Evolutionary conservation across 2,329 filamentous ascomycete genomes (phyloP).

Genomic region (Cryoendolithus antarcticus): DNA sequence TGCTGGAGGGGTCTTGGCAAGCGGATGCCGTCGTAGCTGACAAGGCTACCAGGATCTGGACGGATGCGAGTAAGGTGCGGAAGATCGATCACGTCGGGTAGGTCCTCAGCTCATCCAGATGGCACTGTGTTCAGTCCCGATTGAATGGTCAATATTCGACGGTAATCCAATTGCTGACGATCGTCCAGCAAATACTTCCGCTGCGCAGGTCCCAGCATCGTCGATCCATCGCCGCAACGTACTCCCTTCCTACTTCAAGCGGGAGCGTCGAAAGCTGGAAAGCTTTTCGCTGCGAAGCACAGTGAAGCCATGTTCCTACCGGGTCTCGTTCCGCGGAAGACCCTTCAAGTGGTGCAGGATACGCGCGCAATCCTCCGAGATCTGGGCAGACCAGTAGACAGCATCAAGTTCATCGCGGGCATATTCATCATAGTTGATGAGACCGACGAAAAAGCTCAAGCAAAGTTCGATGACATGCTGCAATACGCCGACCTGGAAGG

Average conservation of each 20-base stretch:
- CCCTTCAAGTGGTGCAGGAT: slow-evolving; percentile 29
- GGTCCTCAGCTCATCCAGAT: background rate
- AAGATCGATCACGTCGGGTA: slow-evolving; percentile 28
- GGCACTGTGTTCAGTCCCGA: too few relatives aligned
- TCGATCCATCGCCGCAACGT: slow-evolving; percentile 44
- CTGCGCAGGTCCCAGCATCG: slow-evolving; percentile 34
- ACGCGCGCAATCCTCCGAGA: slow-evolving; percentile 28
- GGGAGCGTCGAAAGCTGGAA: slow-evolving; percentile 34
- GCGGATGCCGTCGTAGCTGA: slow-evolving; percentile 34
- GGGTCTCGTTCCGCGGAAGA: slow-evolving; percentile 32
- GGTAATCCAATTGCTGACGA: background rate
- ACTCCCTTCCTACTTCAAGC: slow-evolving; percentile 45
- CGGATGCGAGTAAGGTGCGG: slow-evolving; percentile 43
- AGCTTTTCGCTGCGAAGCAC: slow-evolving; percentile 33
- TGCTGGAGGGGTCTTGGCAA: slow-evolving; percentile 21
- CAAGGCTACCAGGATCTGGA: slow-evolving; percentile 46
- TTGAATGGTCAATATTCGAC: too few relatives aligned
- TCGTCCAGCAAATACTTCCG: slow-evolving; percentile 27
- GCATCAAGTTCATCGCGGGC: slow-evolving; percentile 34
- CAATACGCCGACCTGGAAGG: slow-evolving; percentile 34
- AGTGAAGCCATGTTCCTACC: slow-evolving; percentile 36
- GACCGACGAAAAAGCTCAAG: slow-evolving; percentile 32
- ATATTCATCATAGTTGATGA: slow-evolving; percentile 32
- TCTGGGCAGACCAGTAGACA: slow-evolving; percentile 26
- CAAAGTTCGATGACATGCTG: slow-evolving; percentile 30